Base-by-base conservation (phyloP, 2,329 filamentous ascomycete genomes). In the Fusarium heterosporum region DNA sequence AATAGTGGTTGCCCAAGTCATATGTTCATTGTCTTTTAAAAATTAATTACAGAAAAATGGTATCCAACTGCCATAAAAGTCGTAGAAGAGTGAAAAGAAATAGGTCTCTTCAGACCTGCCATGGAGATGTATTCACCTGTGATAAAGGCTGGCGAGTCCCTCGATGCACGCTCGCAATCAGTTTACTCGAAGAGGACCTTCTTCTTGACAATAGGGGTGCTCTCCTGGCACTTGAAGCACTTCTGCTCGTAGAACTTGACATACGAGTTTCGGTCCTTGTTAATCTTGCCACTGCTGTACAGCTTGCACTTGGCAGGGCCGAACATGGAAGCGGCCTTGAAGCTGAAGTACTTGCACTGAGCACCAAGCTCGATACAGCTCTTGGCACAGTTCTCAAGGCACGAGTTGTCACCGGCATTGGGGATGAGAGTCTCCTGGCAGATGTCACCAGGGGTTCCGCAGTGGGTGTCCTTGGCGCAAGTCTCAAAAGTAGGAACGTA, bases 11-110 rank as follows among this genome's bases (percentile, higher is more conserved):
- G 60, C 40, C 65, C 54, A 55, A 41, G 40, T 66, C 66, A 68
- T 57, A 66, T 68, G 40, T 68, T 58, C 51, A 58, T 55, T 36
- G 49, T 53, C 32, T 57, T n/a, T 51, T 41, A 17, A 30, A 45
- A 50, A 48, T 25, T 66, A 66, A 69, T 68, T 68, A 68, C 52
- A 40, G 66, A 54, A 47, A 66, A 66, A 43, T 61, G 50, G 51
- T 66, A 54, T 46, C 34, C 16, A 55, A 55, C 14, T 17, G n/a
- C 38, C 42, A 39, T 29, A 36, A 22, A 26, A 47, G 61, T 55
- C 52, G 22, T 58, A 50, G 52, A 61, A 68, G 36, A 46, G 45
- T 54, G 52, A 69, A 66, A 42, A 52, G 43, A 46, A 48, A 49
- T 17, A 14, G 22, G 6, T 22, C 46, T 64, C 49, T 46, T 47